Conservation (phyloP, 2,329 filamentous ascomycete species). For the Fusarium sublunatum region DNA sequence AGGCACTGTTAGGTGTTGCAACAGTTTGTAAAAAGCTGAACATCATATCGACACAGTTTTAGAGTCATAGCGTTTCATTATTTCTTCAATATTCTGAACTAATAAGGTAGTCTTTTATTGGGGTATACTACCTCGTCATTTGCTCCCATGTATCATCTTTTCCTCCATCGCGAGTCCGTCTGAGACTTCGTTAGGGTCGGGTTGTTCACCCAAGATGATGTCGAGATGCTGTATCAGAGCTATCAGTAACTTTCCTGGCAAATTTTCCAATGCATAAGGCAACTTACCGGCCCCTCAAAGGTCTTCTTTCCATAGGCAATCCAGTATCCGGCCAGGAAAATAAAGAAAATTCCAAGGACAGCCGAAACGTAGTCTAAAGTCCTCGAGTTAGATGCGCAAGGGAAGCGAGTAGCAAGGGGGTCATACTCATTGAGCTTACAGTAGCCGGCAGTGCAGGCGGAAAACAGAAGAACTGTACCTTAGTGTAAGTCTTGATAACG, state of each 20-base stretch:
- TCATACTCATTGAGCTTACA: slow-evolving; percentile 35
- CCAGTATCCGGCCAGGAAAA: slow-evolving; percentile 31
- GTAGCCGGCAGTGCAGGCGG: slow-evolving; percentile 29
- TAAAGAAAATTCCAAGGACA: slow-evolving; percentile 51
- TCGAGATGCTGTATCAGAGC: slow-evolving; percentile 14
- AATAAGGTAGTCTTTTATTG: too few species aligned
- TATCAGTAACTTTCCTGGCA: not conserved
- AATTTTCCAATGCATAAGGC: accelerated
- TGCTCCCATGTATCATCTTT: slow-evolving; percentile 15
- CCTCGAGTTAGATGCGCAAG: not conserved
- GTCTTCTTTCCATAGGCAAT: slow-evolving; percentile 25
- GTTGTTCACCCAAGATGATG: slow-evolving; percentile 25
- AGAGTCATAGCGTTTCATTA: too few species aligned
- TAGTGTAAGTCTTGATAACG: not conserved
- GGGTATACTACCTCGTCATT: not conserved
- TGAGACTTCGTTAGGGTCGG: slow-evolving; percentile 7
- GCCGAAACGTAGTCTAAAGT: slow-evolving; percentile 51
- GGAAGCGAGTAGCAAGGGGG: accelerated
- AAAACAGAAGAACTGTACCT: slow-evolving; percentile 37
- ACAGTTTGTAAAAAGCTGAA: too few species aligned
- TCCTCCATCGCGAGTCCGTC: slow-evolving; percentile 32
- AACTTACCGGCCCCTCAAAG: slow-evolving; percentile 36
- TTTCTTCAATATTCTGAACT: too few species aligned
- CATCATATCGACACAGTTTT: too few species aligned
- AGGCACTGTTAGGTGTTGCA: too few species aligned